These are phyloP conservation scores for Endocalyx cinctus DNA, from an alignment of 2,329 filamentous ascomycete genomes.

Conservation along the genomic window DNA sequence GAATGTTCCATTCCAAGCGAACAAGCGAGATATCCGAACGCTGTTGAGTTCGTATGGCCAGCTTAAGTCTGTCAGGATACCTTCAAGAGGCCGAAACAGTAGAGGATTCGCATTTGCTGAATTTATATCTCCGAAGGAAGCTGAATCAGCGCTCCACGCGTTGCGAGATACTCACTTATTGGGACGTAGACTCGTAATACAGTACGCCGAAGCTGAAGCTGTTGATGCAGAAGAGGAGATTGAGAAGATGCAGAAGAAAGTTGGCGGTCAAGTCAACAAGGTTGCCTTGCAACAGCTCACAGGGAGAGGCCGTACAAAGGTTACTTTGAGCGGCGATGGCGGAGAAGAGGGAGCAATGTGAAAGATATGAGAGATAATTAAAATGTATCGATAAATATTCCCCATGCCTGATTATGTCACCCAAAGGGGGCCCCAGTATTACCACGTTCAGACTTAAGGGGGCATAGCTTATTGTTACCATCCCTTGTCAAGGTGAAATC, in stretches of 20 bases:
- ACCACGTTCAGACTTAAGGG: constrained; percentile 21
- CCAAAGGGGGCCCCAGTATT: constrained; percentile 19
- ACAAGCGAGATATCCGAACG: constrained; percentile 84
- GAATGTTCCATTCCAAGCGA: constrained; percentile 93
- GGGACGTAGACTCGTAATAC: constrained; percentile 81
- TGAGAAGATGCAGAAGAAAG: constrained; percentile 94
- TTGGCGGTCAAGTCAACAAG: constrained; percentile 84
- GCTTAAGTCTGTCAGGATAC: constrained; percentile 85
- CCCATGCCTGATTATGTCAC: constrained; percentile 21
- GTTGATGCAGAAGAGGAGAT: constrained; percentile 95
- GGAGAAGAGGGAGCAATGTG: constrained; percentile 47
- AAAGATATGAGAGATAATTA: constrained; percentile 25
- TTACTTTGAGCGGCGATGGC: constrained; percentile 77
- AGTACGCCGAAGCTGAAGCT: constrained; percentile 84
- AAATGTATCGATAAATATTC: constrained; percentile 22
- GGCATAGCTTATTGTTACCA: constrained; percentile 19
- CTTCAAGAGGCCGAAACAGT: constrained; percentile 84
- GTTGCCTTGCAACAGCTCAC: constrained; percentile 86
- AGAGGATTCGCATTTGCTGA: constrained; percentile 97
- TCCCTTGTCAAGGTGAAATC: constrained; percentile 20
- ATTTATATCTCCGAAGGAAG: constrained; percentile 87
- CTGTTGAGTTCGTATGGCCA: constrained; percentile 89
- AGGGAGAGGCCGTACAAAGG: constrained; percentile 77
- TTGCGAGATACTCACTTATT: constrained; percentile 90
- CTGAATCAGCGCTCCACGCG: constrained; percentile 83